Conservation (phyloP, 805 yeast genomes). For the Saturnispora dispora region DNA sequence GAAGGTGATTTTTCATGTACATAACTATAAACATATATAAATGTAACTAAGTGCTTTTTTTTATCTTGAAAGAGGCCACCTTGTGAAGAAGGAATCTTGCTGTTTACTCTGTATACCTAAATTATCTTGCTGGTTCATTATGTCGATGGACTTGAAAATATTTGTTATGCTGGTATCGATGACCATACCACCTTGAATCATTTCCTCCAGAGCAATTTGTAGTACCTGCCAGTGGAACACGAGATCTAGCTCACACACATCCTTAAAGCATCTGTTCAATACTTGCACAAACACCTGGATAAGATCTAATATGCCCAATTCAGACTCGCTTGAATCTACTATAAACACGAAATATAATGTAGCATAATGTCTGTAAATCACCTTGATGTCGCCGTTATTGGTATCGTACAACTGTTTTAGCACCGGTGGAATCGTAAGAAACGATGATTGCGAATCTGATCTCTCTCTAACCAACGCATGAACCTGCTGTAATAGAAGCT, state of each 20-base stretch:
- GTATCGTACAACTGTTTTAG: conserved; percentile 24
- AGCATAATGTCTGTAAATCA: conserved; percentile 90
- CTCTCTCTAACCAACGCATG: conserved; percentile 66
- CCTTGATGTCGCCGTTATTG: conserved; percentile 67
- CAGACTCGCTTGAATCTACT: conserved; percentile 93
- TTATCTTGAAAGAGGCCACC: conserved; percentile 3
- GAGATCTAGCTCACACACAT: conserved; percentile 90
- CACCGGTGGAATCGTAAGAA: conserved; percentile 81
- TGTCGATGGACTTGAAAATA: conserved; percentile 79
- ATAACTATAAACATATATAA: not conserved
- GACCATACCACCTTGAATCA: conserved; percentile 97
- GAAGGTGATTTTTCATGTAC: not conserved
- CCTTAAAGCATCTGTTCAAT: conserved; percentile 83
- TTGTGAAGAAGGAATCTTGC: not conserved
- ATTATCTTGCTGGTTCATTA: conserved; percentile 44
- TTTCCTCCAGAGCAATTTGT: conserved; percentile 83
- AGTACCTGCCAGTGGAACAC: conserved; percentile 99
- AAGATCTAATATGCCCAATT: conserved; percentile 84
- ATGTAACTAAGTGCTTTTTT: not conserved
- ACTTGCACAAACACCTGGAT: conserved; percentile 97
- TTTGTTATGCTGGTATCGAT: conserved; percentile 79
- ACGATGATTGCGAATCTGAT: conserved; percentile 72
- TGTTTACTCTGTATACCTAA: conserved; percentile 3
- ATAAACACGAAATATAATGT: conserved; percentile 92
- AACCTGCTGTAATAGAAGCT: conserved; percentile 70